Evolutionary conservation across 2,329 filamentous ascomycete species (phyloP).

Genomic region (Colletotrichum agaves): DNA sequence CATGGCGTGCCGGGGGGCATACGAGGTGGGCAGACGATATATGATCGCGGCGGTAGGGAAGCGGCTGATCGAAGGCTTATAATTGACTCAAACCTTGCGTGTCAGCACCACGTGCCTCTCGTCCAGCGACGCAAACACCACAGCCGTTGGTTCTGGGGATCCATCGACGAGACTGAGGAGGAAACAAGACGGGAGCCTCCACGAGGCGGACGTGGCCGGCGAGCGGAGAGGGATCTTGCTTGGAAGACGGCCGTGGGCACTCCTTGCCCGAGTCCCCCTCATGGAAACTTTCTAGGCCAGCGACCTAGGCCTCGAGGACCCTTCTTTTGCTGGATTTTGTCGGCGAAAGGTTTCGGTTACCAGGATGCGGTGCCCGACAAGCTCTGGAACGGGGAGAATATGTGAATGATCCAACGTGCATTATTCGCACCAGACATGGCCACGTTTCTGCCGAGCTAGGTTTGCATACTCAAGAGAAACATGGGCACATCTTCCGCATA

Average conservation of each 20-base stretch:
- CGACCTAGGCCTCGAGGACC: too few species aligned
- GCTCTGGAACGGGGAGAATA: background rate
- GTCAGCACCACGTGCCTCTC: background rate
- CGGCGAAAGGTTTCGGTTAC: background rate
- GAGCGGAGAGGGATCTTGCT: background rate
- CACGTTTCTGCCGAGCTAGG: too few species aligned
- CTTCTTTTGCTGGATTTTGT: background rate
- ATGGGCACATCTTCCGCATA: too few species aligned
- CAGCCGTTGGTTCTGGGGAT: background rate
- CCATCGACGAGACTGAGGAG: background rate
- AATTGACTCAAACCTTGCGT: background rate
- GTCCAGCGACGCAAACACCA: background rate
- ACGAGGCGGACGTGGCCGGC: background rate
- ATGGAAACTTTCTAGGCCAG: background rate
- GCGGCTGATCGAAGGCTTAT: slow-evolving; percentile 4
- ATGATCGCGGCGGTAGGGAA: too few species aligned
- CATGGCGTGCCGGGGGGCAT: background rate
- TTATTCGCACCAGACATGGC: too few species aligned
- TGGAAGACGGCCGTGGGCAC: background rate
- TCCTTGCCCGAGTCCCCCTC: background rate
- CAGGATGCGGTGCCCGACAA: background rate
- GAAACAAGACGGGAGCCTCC: background rate
- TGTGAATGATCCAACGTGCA: too few species aligned
- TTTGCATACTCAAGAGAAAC: too few species aligned
- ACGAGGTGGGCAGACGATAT: rapidly evolving